Evolutionary conservation across 228 moss, liverwort and hornwort genomes (phyloP), one percentile per base, ranked within the genome.

Genomic region (Sphagnum magellanicum): DNA sequence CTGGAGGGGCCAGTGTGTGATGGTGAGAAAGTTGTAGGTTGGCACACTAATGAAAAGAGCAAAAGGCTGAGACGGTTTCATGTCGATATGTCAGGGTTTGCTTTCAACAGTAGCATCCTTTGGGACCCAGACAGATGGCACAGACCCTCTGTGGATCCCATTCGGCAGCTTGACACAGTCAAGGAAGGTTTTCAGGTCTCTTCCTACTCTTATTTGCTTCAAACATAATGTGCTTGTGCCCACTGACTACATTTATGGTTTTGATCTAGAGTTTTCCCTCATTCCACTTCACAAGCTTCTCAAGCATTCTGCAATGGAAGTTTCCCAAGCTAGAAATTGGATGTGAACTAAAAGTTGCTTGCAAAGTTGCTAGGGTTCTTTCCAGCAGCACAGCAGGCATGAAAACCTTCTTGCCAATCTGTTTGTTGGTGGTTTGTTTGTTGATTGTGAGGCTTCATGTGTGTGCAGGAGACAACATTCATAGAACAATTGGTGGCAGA

Each of bases 401-500:
- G 32, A 32, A 32, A 32, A 32, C 32, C 32, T 32, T 32, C 32
- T 32, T 32, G 32, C 32, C 32, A 32, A 2, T 2, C 32, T 32
- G 3, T 32, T 32, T 32, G 32, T 32, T 32, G 32, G 32, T 32
- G 32, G 32, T 32, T 32, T 32, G 1, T 32, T 32, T 32, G 32
- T 32, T 32, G 32, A 32, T 32, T 32, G 32, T 32, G 32, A 32
- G 32, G 32, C 32, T 9, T 11, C 50, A 12, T 63, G 3, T 51
- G 32, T 78, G 75, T 79, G 64, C 92, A 94, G 94, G 94, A 90
- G 77, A 90, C 98, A 50, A 88, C 92, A 15, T 92, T 98, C 65
- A 88, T 98, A 63, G 94, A 98, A 80, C 98, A 98, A 75, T 81
- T 98, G 52, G 89, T 98, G 67, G 92, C 94, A 63, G 98, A 98